Evolutionary conservation across 164 flowering plant species (phyloP), one percentile per base, ranked within the genome.

Genomic region (Liriodendron chinense): DNA sequence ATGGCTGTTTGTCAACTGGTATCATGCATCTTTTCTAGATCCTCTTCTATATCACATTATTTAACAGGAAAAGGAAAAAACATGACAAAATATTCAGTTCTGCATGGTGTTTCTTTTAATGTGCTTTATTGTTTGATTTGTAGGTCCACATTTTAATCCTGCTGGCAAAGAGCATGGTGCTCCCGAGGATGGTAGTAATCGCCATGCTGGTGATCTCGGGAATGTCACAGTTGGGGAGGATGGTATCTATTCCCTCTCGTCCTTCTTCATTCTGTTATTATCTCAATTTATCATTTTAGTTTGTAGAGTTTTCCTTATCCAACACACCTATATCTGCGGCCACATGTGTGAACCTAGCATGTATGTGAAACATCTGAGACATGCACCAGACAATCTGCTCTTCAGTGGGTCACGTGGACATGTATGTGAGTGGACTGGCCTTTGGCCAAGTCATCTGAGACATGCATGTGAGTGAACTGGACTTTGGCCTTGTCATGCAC

Each of bases 1-100:
- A 96, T 79, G 99, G 99, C 21, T 96, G 99, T 86, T 84, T 91
- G 92, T 96, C 99, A 70, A 94, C 99, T 76, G 99, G 98, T 94
- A 90, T 21, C 16, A 13, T 22, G 23, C 47, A 1, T 21, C 34
- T 9, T n/a, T 12, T 2, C 7, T 9, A 47, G 12, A 7, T 47
- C 53, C 57, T n/a, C 12, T 21, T 10, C 26, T 47, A 28, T 20
- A 1, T 20, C 12, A 20, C 8, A 16, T n/a, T 22, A 64, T n/a
- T 69, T 23, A 18, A 7, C 21, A 69, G 53, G 12, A 47, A 69
- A 16, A 8, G 43, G 8, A 3, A 69, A 64, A 64, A 9, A 23
- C 3, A 20, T 5, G 13, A 64, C 10, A 23, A 64, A 64, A 34
- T 34, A 14, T 64, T 69, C 13, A 75, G 25, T n/a, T 72, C 16